Evolutionary conservation across 441 rosid genomes (phyloP), one percentile per base, ranked within the genome.

Genomic region (Dalechampia spathulata): DNA sequence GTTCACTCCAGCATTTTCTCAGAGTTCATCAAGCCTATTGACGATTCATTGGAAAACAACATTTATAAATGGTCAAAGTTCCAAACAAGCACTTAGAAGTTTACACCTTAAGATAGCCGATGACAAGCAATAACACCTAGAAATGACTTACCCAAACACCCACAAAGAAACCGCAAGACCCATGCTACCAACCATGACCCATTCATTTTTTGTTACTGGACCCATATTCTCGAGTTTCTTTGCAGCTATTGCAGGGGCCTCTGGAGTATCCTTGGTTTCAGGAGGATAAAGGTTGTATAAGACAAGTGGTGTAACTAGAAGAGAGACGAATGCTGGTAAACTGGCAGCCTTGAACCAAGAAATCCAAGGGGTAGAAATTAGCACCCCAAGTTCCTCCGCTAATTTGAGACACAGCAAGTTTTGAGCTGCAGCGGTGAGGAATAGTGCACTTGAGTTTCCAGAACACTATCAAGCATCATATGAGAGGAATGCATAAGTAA

Each of bases 381-480:
- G 60, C 52, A 91, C 83, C 58, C 98, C 96, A 62, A 91, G 86
- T 72, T 86, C 96, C 83, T 86, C 91, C 0, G 96, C 98, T 67
- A 91, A 62, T 77, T 91, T 91, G 47, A 88, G 90, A 66, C 95
- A 88, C 54, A 91, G 75, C 73, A 91, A 72, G 72, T 91, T 91
- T 71, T 88, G 98, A 56, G 96, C 98, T 40, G 98, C 90, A 28
- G 96, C 98, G 47, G 98, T 91, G 50, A 91, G 80, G 81, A 88
- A 91, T 56, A 91, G 95, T 27, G 96, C 96, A 73, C 98, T 88
- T 60, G 98, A 91, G 71, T 84, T 88, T 43, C 81, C 76, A 46
- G 87, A 58, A 64, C 79, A 73, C 98, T 88, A 89, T 68, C 61
- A 71, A 36, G 59, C 30, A 73, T 51, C 49, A 78, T 55, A 67